Evolutionary conservation across 176 grass and related monocot genomes (phyloP), one percentile per base, ranked within the genome.

Genomic region (Puccinellia tenuiflora): DNA sequence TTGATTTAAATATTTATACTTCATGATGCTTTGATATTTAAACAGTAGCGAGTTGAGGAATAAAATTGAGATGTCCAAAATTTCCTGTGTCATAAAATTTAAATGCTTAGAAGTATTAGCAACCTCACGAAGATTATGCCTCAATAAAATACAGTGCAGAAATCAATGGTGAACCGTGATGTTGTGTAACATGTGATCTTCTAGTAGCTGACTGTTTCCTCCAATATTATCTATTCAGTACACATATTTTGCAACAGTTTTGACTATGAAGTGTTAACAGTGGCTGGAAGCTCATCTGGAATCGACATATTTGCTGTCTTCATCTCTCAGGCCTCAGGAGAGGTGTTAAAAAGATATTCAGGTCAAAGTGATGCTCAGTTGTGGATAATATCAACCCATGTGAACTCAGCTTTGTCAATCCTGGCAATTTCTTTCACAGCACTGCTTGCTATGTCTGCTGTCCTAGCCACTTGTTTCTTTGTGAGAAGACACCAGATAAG

Each of bases 361-460:
- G 87, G 85, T 17, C 73, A 81, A 72, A 80, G 59, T 69, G 90
- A 79, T 76, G 76, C 81, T 34, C 83, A 95, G 45, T 86, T 98
- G 63, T 90, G 91, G 87, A 90, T 98, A 78, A 85, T 88, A 81
- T 81, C 96, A 67, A 84, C 67, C 11, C 86, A 84, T 31, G 85
- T 85, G 37, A 88, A 88, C 34, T 93, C 91, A 38, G 89, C 85
- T 69, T 95, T 89, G 93, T 98, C 96, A 16, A 88, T 94, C 38
- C 79, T 92, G 89, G 90, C 88, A 61, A 88, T 95, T 66, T 95
- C 93, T 22, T 95, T 98, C 77, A 86, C 93, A 79, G 90, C 96
- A 73, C 75, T 98, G 65, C 92, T 98, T 37, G 93, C 87, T 52
- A 91, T 98, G 85, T 91, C 92, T 82, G 91, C 96, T 88, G 77